These are phyloP conservation scores for Candida sojae DNA, from an alignment of 1,139 yeast genomes.

Conservation along the genomic window DNA sequence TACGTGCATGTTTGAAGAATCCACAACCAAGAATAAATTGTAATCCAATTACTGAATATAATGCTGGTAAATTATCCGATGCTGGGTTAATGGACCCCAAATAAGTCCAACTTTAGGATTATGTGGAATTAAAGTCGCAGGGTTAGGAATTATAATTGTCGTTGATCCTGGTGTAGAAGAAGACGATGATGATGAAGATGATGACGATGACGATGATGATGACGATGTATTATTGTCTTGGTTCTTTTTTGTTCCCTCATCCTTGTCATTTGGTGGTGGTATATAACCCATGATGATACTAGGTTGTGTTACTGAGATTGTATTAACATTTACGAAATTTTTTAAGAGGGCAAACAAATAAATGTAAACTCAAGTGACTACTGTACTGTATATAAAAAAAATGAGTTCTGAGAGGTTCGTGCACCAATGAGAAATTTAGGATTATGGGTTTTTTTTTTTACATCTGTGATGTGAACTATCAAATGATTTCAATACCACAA, in stretches of 20 bases:
- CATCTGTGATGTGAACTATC: no score
- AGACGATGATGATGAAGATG: conserved; percentile 10
- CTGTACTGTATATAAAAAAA: not conserved
- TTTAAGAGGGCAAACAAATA: not conserved
- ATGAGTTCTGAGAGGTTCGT: not conserved
- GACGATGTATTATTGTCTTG: conserved; percentile 5
- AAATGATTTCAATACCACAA: no score
- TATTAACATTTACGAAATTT: not conserved
- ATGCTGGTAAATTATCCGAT: conserved; percentile 53
- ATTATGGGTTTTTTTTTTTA: no score
- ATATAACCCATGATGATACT: conserved; percentile 30
- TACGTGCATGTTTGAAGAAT: conserved; percentile 24
- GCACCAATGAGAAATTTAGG: no score
- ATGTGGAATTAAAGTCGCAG: conserved; percentile 26
- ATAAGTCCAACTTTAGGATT: conserved; percentile 60
- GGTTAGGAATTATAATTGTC: conserved; percentile 24
- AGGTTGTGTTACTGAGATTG: no score
- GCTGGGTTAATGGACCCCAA: conserved; percentile 68
- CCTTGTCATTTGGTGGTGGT: conserved; percentile 28
- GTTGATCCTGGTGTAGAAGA: conserved; percentile 16
- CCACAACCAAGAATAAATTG: conserved; percentile 49
- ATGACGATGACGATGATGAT: conserved; percentile 1
- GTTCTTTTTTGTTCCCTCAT: conserved; percentile 12
- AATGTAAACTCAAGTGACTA: not conserved
- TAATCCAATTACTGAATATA: conserved; percentile 46